These are phyloP conservation scores for Smittium culicis DNA, from an alignment of 371 early-diverging fungal genomes.

Conservation along the genomic window DNA sequence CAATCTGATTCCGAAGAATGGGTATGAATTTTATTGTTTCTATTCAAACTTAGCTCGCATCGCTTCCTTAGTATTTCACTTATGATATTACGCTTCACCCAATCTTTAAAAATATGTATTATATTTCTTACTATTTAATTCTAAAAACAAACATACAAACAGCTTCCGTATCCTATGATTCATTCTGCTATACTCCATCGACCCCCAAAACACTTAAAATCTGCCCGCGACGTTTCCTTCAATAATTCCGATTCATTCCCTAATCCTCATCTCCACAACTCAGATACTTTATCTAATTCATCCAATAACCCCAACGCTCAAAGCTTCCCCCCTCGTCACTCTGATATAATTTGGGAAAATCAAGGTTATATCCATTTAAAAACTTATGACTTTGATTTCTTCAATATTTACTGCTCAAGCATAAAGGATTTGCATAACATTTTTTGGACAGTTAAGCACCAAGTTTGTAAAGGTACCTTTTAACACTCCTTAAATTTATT, in stretches of 20 bases:
- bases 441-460: conserved; percentile 57
- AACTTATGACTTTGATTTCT: conserved; percentile 65
- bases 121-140: too few species aligned
- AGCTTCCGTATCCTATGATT: conserved; percentile 76
- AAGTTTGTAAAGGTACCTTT: conserved; percentile 10
- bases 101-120: too few species aligned
- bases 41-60: conserved; percentile 27
- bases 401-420: conserved; percentile 49
- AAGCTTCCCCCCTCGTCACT: neutral
- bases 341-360: neutral
- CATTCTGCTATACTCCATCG: conserved; percentile 53
- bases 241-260: too few species aligned
- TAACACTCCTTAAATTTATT: neutral
- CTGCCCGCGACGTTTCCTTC: neutral
- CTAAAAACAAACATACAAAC: too few species aligned
- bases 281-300: neutral
- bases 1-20: conserved; percentile 44
- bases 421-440: conserved; percentile 63
- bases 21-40: conserved; percentile 54
- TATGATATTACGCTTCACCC: too few species aligned
- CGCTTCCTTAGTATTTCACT: too few species aligned
- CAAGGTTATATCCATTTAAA: conserved; percentile 34
- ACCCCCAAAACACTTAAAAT: conserved; percentile 13
- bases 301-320: neutral
- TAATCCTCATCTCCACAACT: neutral